Conservation (phyloP, 352 stramenopile genomes). For the Phytophthora tubulina region DNA sequence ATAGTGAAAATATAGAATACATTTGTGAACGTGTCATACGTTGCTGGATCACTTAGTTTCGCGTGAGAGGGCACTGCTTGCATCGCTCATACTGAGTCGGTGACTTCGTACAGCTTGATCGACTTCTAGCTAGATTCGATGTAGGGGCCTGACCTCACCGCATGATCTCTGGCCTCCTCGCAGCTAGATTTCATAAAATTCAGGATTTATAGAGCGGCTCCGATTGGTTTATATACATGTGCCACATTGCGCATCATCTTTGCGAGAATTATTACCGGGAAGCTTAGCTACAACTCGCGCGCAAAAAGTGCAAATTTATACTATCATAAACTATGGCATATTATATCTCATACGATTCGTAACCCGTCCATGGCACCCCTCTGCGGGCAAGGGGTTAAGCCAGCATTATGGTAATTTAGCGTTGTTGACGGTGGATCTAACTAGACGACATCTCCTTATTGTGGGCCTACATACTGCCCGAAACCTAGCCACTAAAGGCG, state of each 20-base stretch:
- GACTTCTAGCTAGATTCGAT: neutral
- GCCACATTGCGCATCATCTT: neutral
- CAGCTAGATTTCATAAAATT: conserved; percentile 1
- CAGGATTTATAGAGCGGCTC: neutral
- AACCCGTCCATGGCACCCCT: conserved; percentile 24
- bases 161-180: neutral
- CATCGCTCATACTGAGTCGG: neutral
- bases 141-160: neutral
- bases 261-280: neutral
- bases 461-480: no score
- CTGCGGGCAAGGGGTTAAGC: conserved; percentile 20
- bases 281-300: no score
- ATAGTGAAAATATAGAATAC: neutral
- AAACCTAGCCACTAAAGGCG: no score
- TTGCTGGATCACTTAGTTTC: neutral
- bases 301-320: neutral
- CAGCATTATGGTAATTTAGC: no score
- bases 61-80: neutral
- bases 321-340: conserved; percentile 15
- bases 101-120: neutral
- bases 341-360: conserved; percentile 5
- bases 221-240: conserved; percentile 4
- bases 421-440: no score
- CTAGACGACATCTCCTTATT: no score
- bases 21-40: neutral